Percentiles rank a stretch among this genome's conserved stretches.
Conservation (phyloP, 352 stramenopile genomes). For the Phytophthora megakarya region DNA sequence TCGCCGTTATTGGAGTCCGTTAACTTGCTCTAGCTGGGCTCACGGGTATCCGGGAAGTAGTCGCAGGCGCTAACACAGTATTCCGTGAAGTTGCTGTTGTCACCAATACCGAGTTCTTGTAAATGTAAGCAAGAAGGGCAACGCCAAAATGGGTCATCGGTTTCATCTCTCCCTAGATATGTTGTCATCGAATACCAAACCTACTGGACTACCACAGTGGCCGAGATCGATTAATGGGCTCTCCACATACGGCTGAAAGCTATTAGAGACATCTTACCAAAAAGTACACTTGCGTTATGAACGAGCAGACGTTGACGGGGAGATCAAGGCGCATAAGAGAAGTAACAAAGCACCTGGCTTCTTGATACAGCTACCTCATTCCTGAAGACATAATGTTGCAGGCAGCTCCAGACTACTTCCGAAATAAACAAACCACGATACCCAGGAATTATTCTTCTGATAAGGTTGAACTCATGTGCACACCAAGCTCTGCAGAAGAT, state of each 20-base stretch:
- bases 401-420: neutral
- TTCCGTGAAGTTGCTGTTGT: too few relatives aligned
- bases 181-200: neutral
- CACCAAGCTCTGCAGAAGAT: neutral
- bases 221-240: neutral
- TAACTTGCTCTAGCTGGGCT: too few relatives aligned
- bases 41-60: too few relatives aligned
- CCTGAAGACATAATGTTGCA: neutral
- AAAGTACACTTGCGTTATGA: constrained; percentile 2
- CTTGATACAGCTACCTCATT: neutral
- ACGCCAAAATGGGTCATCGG: neutral
- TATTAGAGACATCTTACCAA: neutral
- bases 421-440: neutral
- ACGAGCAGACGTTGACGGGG: neutral
- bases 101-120: too few relatives aligned
- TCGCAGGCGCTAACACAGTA: too few relatives aligned
- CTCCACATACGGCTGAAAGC: neutral
- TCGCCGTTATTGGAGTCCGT: too few relatives aligned
- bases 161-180: neutral
- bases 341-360: neutral
- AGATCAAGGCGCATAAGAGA: neutral
- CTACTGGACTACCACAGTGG: neutral
- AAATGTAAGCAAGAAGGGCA: too few relatives aligned
- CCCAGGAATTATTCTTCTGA: neutral
- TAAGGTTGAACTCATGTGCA: neutral